These are phyloP conservation scores for Psilocybe mexicana DNA, from an alignment of 1,284 basidiomycete genomes.

Conservation along the genomic window DNA sequence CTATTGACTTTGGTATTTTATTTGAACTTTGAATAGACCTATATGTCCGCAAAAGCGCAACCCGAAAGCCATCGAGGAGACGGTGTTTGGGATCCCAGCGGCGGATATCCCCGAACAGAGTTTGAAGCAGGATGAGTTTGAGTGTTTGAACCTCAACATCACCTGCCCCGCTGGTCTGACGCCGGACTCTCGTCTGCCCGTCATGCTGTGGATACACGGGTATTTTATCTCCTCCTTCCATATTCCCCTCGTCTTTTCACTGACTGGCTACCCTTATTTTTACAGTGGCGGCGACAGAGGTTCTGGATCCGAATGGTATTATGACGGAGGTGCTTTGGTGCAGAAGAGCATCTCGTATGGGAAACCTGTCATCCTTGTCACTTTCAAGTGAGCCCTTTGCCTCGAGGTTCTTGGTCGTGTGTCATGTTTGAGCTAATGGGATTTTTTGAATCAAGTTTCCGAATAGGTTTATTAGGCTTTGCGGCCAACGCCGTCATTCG, in stretches of 20 bases:
- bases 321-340: constrained; percentile 69
- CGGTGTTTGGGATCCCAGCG: constrained; percentile 59
- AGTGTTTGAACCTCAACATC: constrained; percentile 76
- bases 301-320: constrained; percentile 73
- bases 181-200: constrained; percentile 55
- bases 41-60: constrained; percentile 69
- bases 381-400: constrained; percentile 63
- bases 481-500: constrained; percentile 62
- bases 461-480: constrained; percentile 73
- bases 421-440: background rate
- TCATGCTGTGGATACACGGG: constrained; percentile 83
- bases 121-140: constrained; percentile 69
- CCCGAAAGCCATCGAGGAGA: constrained; percentile 51
- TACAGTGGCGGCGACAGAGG: constrained; percentile 67
- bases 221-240: constrained; percentile 33
- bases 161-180: constrained; percentile 62
- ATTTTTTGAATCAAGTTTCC: constrained; percentile 50
- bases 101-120: constrained; percentile 53
- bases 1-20: no score
- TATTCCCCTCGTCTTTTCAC: constrained; percentile 1
- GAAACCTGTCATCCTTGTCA: constrained; percentile 69
- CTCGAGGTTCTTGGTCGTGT: constrained; percentile 4
- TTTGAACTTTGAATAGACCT: constrained; percentile 42
- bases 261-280: constrained; percentile 13
- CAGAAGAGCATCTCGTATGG: constrained; percentile 58